A percentile compares a stretch with the other conserved stretches of the same genome.
Conservation (phyloP, 352 stramenopile species). For the Phytophthora melonis region DNA sequence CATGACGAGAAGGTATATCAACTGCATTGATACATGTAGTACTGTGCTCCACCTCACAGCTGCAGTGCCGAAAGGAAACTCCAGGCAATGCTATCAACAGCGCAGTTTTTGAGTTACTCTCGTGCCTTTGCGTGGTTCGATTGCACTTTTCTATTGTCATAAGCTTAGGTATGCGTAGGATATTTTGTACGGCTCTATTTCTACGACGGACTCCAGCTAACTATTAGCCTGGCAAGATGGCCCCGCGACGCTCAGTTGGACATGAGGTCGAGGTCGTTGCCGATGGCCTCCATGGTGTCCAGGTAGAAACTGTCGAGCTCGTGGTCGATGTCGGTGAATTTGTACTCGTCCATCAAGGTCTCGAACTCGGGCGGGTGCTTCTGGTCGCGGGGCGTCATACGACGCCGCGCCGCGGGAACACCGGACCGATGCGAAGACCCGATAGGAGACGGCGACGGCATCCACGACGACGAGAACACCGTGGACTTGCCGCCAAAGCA, state of each 20-base stretch:
- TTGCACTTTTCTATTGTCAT: constrained; percentile 33
- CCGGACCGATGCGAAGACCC: constrained; percentile 11
- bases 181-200: constrained; percentile 34
- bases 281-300: constrained; percentile 72
- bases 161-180: constrained; percentile 17
- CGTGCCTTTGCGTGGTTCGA: no score
- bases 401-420: constrained; percentile 13
- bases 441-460: constrained; percentile 27
- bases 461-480: constrained; percentile 41
- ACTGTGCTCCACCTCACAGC: no score
- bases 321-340: constrained; percentile 84
- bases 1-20: no score
- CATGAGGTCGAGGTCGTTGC: constrained; percentile 67
- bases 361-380: constrained; percentile 75
- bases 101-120: no score
- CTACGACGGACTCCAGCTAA: constrained; percentile 26
- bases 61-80: no score
- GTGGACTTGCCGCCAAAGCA: constrained; percentile 55
- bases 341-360: constrained; percentile 78
- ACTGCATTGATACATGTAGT: no score
- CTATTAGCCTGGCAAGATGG: not conserved
- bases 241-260: constrained; percentile 51
- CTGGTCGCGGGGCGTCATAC: constrained; percentile 47
- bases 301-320: constrained; percentile 88
- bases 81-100: no score